phyloP scores from a whole-genome alignment of 2,329 filamentous ascomycete species.

The Ascochyta rabiei region DNA sequence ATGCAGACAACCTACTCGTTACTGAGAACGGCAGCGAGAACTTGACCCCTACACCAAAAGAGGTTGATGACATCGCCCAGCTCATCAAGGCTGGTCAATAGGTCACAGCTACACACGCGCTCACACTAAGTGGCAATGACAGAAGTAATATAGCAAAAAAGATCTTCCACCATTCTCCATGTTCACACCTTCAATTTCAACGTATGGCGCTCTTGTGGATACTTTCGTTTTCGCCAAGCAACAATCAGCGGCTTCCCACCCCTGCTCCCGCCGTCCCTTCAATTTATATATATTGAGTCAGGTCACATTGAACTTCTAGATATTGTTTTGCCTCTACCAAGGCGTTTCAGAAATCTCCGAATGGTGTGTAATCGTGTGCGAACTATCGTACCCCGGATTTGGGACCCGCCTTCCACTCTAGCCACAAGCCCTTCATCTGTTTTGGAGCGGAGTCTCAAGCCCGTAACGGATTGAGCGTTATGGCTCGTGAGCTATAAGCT shows the following conservation, averaged over 20 bases:
- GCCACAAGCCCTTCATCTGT: neutral
- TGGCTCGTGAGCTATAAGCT: neutral
- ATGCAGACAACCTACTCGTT: slow-evolving; percentile 76
- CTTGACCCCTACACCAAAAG: slow-evolving; percentile 79
- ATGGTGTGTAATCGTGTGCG: neutral
- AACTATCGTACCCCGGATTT: neutral
- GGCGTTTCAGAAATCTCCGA: slow-evolving; percentile 1
- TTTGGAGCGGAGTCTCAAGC: neutral
- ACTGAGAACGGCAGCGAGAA: slow-evolving; percentile 82
- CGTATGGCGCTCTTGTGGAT: neutral
- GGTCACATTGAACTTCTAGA: neutral
- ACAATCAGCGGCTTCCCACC: neutral
- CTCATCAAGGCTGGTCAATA: slow-evolving; percentile 54
- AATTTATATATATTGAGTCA: slow-evolving; percentile 14
- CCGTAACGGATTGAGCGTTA: slow-evolving; percentile 1
- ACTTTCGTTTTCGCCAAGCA: slow-evolving; percentile 7
- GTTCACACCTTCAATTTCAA: neutral
- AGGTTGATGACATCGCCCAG: slow-evolving; percentile 68
- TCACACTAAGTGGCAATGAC: neutral
- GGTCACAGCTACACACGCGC: neutral
- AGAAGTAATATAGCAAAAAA: slow-evolving; percentile 3
- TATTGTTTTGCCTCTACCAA: neutral
- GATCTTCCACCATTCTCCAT: slow-evolving; percentile 5
- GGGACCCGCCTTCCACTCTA: slow-evolving; percentile 1
- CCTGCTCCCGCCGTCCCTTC: neutral